These are phyloP conservation scores for Beauveria brongniartii DNA, from an alignment of 2,329 filamentous ascomycete species.

Conservation along the genomic window DNA sequence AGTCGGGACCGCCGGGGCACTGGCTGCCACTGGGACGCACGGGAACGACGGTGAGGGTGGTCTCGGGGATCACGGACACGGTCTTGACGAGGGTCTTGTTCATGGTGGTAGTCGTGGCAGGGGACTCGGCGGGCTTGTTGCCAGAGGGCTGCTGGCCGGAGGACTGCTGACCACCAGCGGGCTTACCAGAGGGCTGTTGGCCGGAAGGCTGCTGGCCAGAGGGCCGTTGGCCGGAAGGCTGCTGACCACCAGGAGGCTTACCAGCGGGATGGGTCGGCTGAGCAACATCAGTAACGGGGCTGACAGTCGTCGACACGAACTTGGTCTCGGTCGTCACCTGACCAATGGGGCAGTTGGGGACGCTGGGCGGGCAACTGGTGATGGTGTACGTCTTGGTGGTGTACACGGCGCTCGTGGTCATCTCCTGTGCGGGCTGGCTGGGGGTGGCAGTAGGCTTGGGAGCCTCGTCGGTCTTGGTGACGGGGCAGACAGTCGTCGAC, in stretches of 20 bases:
- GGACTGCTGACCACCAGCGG: neutral
- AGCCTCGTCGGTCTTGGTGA: neutral
- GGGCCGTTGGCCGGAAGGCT: neutral
- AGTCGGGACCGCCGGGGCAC: constrained; percentile 8
- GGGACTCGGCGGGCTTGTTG: neutral
- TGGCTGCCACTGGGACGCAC: neutral
- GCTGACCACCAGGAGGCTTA: neutral
- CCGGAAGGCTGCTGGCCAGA: too few species aligned
- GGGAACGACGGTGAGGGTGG: neutral
- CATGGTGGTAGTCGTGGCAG: neutral
- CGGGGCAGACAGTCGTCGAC: constrained; percentile 8
- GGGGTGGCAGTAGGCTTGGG: neutral
- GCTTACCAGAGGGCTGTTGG: neutral
- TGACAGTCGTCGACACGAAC: neutral
- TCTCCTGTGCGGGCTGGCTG: too few species aligned
- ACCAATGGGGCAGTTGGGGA: constrained; percentile 14
- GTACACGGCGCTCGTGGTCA: constrained; percentile 11
- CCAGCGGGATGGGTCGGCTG: neutral
- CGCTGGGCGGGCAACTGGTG: constrained; percentile 13
- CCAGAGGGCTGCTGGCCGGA: neutral
- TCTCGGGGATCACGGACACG: neutral
- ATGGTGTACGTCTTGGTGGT: constrained; percentile 14
- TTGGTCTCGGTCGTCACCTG: constrained; percentile 11
- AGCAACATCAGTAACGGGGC: neutral
- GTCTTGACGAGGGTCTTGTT: constrained; percentile 5